Base-by-base conservation (phyloP, 352 stramenopile species). In the Aphanomyces astaci region DNA sequence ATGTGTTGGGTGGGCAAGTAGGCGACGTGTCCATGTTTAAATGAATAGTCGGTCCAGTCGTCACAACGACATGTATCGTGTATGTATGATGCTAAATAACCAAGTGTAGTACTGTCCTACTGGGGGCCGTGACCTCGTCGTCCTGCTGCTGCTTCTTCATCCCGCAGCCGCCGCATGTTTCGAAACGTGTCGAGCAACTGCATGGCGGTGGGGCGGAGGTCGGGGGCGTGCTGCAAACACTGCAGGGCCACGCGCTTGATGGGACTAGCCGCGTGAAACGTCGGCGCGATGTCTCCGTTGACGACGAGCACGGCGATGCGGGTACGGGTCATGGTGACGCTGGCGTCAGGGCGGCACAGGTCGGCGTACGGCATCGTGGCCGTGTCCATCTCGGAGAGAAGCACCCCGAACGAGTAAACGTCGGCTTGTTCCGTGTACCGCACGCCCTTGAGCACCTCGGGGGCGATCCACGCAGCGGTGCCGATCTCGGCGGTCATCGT, bases 341-440 rank as follows among this genome's bases (percentile, higher is more conserved):
- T 68, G 3, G 30, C 49, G 11, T 27, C 15, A 15, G 39, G n/a
- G 17, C 22, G 3, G n/a, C 31, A 59, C 24, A 68, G 17, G 30
- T 68, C 27, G 15, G 43, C 49, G 46, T 68, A 68, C 31, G 62
- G 62, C 30, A 68, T 52, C 24, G 30, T 24, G 62, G n/a, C 28
- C 52, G 84, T 90, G 69, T 94, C 82, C 28, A 94, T 66, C 72
- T 92, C 84, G 1, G 72, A 79, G 3, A 92, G 66, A 32, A 94
- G 62, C 13, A 94, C 73, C 13, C 84, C 82, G 33, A 81, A 86
- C 45, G 82, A 89, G 66, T 92, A 92, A 31, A 92, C 86, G 60
- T 94, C 82, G 3, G 82, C 79, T 52, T 84, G 87, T 60, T 92
- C 81, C 13, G 71, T 80, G 75, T 87, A 94, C 24, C 62, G 62